phyloP scores from a whole-genome alignment of 345 rosid genomes.

The Odontarrhena argentea region DNA sequence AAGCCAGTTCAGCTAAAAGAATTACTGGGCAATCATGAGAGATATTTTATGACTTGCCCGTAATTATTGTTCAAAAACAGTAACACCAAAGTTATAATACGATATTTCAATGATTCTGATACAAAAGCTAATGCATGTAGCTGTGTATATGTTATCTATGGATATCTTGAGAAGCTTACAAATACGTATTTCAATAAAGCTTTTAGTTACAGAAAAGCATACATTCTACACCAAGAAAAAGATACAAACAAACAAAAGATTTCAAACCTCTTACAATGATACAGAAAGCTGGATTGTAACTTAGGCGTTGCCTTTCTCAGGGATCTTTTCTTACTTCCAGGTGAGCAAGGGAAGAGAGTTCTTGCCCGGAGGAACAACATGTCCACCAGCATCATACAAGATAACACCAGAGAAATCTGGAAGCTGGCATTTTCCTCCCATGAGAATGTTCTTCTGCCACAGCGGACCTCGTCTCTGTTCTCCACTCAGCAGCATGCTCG shows the following conservation, averaged over 20 bases:
- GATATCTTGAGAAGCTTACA: not conserved
- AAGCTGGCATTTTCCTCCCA: constrained; percentile 91
- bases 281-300: not conserved
- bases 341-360: constrained; percentile 57
- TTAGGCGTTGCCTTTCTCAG: not conserved
- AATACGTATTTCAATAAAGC: not conserved
- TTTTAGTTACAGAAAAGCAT: not conserved
- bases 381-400: constrained; percentile 71
- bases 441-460: constrained; percentile 89
- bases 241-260: constrained; percentile 29
- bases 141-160: not conserved
- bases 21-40: constrained; percentile 17
- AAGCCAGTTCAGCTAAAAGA: not conserved
- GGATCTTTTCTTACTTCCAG: constrained; percentile 56
- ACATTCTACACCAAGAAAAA: constrained; percentile 18
- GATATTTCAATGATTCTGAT: constrained; percentile 5
- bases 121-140: constrained; percentile 14
- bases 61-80: constrained; percentile 9
- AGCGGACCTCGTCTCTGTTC: constrained; percentile 50
- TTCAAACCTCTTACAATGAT: not conserved
- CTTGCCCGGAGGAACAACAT: constrained; percentile 53
- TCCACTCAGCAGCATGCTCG: constrained; percentile 42
- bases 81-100: not conserved
- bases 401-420: constrained; percentile 93
- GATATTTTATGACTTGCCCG: constrained; percentile 4